These are phyloP conservation scores for Lithospermum erythrorhizon DNA, from an alignment of 257 asterid genomes.

Conservation along the genomic window DNA sequence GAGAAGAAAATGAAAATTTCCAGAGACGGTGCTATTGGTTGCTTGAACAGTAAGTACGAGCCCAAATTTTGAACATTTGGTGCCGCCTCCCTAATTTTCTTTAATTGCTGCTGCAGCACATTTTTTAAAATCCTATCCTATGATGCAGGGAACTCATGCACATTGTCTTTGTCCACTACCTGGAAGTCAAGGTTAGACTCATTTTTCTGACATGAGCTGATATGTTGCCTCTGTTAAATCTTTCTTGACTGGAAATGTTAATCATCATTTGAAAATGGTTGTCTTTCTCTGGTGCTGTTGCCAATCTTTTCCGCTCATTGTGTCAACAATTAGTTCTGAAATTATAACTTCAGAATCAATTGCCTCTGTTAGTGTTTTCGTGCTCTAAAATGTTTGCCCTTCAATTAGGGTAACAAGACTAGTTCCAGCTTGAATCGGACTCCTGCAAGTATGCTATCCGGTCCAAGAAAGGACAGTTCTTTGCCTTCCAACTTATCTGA, in stretches of 20 bases:
- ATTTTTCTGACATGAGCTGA: background rate
- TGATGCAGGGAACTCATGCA: conserved; percentile 94
- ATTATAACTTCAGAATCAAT: background rate
- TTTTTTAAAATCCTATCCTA: conserved; percentile 9
- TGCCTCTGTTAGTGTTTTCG: background rate
- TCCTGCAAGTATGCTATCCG: conserved; percentile 31
- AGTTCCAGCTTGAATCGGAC: conserved; percentile 34
- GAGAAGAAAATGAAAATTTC: conserved; percentile 85
- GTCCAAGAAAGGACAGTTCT: conserved; percentile 56
- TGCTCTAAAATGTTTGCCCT: conserved; percentile 1
- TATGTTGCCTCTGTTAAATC: background rate
- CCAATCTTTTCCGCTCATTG: background rate
- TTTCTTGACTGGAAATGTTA: background rate
- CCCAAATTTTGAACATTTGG: background rate
- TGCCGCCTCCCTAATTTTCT: conserved; percentile 10
- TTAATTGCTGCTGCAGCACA: background rate
- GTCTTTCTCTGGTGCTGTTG: background rate
- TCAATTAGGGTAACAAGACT: conserved; percentile 68
- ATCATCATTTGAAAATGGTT: background rate
- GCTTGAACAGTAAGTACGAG: conserved; percentile 81
- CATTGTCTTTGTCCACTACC: conserved; percentile 93
- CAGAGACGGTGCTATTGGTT: conserved; percentile 99
- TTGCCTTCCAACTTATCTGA: conserved; percentile 48
- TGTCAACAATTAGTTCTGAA: background rate
- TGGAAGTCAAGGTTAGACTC: conserved; percentile 87